A percentile compares a stretch with the other conserved stretches of the same genome.
phyloP scores from a whole-genome alignment of 225 moss, liverwort and hornwort genomes.

The Sphagnum tenellum region DNA sequence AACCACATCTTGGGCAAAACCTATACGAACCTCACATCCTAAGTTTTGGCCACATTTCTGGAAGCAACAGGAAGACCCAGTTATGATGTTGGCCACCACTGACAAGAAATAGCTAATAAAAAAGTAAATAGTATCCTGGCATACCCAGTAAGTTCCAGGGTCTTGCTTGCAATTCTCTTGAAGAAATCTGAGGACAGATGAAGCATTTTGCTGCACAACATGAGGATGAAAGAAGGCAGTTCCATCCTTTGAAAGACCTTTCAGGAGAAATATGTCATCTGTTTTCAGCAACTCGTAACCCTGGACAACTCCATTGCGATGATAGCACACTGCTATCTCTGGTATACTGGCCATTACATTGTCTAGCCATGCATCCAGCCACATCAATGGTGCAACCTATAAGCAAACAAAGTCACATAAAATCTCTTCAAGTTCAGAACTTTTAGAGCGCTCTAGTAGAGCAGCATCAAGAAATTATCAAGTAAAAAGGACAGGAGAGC shows the following conservation, averaged over 20 bases:
- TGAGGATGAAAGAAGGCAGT: constrained; percentile 90
- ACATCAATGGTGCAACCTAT: constrained; percentile 91
- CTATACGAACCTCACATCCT: too few relatives aligned
- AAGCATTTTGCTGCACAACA: constrained; percentile 93
- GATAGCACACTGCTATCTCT: constrained; percentile 91
- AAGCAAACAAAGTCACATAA: constrained; percentile 2
- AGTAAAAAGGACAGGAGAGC: too few relatives aligned
- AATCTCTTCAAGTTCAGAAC: neutral
- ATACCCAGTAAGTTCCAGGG: constrained; percentile 98
- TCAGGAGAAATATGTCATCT: constrained; percentile 90
- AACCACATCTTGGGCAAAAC: too few relatives aligned
- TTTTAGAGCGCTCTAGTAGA: too few relatives aligned
- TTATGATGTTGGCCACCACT: too few relatives aligned
- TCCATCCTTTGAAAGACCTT: constrained; percentile 89
- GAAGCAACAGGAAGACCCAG: too few relatives aligned
- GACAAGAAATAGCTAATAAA: too few relatives aligned
- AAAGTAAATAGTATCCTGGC: too few relatives aligned
- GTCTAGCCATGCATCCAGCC: constrained; percentile 98
- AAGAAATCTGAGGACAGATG: constrained; percentile 78
- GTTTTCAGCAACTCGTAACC: constrained; percentile 96
- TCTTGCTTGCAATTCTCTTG: constrained; percentile 98
- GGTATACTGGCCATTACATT: constrained; percentile 99
- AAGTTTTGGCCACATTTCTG: too few relatives aligned
- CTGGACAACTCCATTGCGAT: constrained; percentile 93
- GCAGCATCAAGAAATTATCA: too few relatives aligned